Base-by-base conservation (phyloP, 1,284 basidiomycete species). In the Ganoderma lucidum region DNA sequence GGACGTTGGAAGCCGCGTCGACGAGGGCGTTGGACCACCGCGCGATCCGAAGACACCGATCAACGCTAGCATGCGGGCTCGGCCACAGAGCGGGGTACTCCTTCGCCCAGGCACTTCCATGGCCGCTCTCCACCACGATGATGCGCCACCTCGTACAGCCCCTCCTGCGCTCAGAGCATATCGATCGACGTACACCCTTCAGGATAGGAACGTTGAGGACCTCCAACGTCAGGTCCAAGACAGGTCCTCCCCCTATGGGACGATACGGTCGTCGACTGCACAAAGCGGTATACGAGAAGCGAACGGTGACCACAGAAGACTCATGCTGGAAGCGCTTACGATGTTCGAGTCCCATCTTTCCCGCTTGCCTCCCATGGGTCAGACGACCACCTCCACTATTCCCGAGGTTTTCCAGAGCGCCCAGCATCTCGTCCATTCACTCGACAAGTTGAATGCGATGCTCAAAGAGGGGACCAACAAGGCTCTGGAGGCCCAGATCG, bases 401-500 rank as follows among this genome's bases (percentile, higher is more conserved):
- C 83, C 83, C 2, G 91, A 92, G 58, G 78, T 93, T 44, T 82
- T 87, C 62, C 83, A 87, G 64, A 86, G 83, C 64, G 90, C 92
- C 2, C 86, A 88, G 73, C 83, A 82, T n/a, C 84, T 94, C 41
- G 90, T 91, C 15, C 83, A 85, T 64, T 82, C 87, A 28, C 85
- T 91, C 12, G 90, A 92, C 71, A 84, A 84, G 70, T 80, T 95
- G 66, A 92, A 92, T 75, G 83, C 75, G 55, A 81, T 91, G 73
- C 78, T 94, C 71, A 84, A 88, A 59, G 75, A 79, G 2, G 87
- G 86, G 3, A 89, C 87, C 15, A 81, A 84, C 66, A 81, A 83
- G 53, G 89, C 92, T 1, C 77, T 93, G 60, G 90, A 93, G 70
- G 84, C 87, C 63, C 91, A 93, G 78, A 90, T 95, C 62, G 87